Conservation (phyloP, 1,284 basidiomycete species). For the Cutaneotrichosporon dermatis region DNA sequence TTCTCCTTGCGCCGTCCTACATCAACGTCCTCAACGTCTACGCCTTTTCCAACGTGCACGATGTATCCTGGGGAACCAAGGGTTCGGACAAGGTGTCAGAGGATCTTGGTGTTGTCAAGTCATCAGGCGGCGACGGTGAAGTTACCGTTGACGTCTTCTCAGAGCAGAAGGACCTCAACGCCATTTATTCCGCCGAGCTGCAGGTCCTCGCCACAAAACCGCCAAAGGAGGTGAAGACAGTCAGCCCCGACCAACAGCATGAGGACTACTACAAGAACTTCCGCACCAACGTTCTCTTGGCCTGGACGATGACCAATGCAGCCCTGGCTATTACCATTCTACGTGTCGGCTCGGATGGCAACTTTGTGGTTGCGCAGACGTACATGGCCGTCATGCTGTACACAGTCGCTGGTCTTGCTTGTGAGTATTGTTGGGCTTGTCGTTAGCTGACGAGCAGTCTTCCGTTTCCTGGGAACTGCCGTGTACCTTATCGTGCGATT, state of each 20-base stretch:
- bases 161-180: conserved; percentile 79
- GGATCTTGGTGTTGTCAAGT: conserved; percentile 75
- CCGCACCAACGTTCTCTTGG: conserved; percentile 64
- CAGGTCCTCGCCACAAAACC: conserved; percentile 67
- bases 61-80: conserved; percentile 73
- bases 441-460: conserved; percentile 48
- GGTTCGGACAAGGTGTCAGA: conserved; percentile 78
- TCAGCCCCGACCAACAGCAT: conserved; percentile 58
- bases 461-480: conserved; percentile 75
- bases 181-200: conserved; percentile 77
- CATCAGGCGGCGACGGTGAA: conserved; percentile 51
- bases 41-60: conserved; percentile 76
- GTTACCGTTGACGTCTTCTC: conserved; percentile 77
- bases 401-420: conserved; percentile 77
- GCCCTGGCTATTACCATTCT: conserved; percentile 65
- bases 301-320: conserved; percentile 77
- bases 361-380: conserved; percentile 34
- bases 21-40: conserved; percentile 77
- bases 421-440: not conserved
- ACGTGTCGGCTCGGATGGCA: conserved; percentile 24
- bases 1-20: conserved; percentile 73
- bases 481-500: conserved; percentile 71
- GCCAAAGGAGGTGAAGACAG: conserved; percentile 59
- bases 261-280: conserved; percentile 85
- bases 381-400: conserved; percentile 47